Evolutionary conservation across 129 eudicot species (phyloP).

Genomic region (Centella asiatica): DNA sequence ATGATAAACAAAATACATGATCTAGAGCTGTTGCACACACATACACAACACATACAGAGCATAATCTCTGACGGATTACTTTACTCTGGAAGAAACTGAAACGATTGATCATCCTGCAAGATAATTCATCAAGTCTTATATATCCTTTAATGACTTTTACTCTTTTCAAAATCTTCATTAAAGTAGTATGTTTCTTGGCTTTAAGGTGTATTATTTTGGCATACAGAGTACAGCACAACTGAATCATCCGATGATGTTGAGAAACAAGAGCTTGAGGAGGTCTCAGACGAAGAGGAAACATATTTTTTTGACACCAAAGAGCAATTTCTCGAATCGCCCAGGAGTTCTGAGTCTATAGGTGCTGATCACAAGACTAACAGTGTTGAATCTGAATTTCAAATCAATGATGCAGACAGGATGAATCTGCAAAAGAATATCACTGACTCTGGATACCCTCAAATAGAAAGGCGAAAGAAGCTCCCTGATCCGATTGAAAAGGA

Average conservation of each 20-base stretch:
- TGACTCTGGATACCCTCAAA: constrained; percentile 17
- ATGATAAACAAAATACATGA: too few species aligned
- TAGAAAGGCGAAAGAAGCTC: constrained; percentile 65
- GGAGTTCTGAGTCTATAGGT: constrained; percentile 17
- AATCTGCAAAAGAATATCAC: constrained; percentile 5
- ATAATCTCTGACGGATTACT: too few species aligned
- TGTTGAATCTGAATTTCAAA: constrained; percentile 17
- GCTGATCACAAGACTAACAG: constrained; percentile 7
- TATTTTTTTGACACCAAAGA: constrained; percentile 61
- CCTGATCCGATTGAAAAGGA: constrained; percentile 89
- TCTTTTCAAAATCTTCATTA: too few species aligned
- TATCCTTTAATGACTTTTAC: too few species aligned
- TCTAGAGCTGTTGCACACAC: too few species aligned
- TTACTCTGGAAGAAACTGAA: too few species aligned
- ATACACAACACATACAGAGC: too few species aligned
- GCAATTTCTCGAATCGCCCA: constrained; percentile 32
- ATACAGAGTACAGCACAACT: constrained; percentile 71
- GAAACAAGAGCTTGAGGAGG: constrained; percentile 69
- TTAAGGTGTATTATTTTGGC: constrained; percentile 6
- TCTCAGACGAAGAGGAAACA: constrained; percentile 67
- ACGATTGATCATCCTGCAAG: too few species aligned
- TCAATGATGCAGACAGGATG: constrained; percentile 15
- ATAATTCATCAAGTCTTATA: too few species aligned
- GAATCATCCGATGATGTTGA: constrained; percentile 75
- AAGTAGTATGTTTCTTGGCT: neutral